Evolutionary conservation across 805 yeast species (phyloP).

Genomic region (Ogataea salicorniae): DNA sequence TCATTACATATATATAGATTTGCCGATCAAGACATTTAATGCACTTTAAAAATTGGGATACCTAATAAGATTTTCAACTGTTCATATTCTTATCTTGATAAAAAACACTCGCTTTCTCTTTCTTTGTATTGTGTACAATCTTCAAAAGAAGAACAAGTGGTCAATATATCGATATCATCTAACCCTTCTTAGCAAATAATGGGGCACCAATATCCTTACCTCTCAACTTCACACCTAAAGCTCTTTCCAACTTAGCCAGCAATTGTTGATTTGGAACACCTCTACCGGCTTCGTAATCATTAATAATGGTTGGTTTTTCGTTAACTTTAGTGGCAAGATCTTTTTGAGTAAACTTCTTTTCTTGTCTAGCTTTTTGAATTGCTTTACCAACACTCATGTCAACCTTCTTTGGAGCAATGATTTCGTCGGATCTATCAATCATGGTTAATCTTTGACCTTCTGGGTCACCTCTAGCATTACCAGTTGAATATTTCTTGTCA

Average conservation of each 20-base stretch:
- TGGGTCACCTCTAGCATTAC: slow-evolving; percentile 60
- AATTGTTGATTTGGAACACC: slow-evolving; percentile 96
- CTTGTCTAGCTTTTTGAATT: slow-evolving; percentile 79
- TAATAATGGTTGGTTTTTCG: slow-evolving; percentile 92
- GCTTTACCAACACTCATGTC: slow-evolving; percentile 83
- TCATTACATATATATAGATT: too few relatives aligned
- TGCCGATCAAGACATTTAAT: too few relatives aligned
- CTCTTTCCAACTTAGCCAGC: slow-evolving; percentile 88
- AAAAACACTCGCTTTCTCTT: too few relatives aligned
- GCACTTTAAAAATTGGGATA: too few relatives aligned
- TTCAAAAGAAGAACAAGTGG: too few relatives aligned
- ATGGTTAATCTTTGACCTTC: slow-evolving; percentile 95
- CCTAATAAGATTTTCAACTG: too few relatives aligned
- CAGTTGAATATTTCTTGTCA: slow-evolving; percentile 82
- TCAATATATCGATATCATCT: too few relatives aligned
- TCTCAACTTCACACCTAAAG: slow-evolving; percentile 88
- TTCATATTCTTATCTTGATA: too few relatives aligned
- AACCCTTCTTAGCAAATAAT: slow-evolving; percentile 48
- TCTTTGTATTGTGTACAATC: too few relatives aligned
- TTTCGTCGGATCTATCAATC: slow-evolving; percentile 89
- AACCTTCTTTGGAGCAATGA: slow-evolving; percentile 86
- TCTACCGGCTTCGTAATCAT: slow-evolving; percentile 95
- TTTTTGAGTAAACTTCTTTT: slow-evolving; percentile 86
- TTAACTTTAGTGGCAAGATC: slow-evolving; percentile 93
- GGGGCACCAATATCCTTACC: slow-evolving; percentile 96